phyloP scores from a whole-genome alignment of 2,329 filamentous ascomycete genomes.

The Nectriaceae sp. region DNA sequence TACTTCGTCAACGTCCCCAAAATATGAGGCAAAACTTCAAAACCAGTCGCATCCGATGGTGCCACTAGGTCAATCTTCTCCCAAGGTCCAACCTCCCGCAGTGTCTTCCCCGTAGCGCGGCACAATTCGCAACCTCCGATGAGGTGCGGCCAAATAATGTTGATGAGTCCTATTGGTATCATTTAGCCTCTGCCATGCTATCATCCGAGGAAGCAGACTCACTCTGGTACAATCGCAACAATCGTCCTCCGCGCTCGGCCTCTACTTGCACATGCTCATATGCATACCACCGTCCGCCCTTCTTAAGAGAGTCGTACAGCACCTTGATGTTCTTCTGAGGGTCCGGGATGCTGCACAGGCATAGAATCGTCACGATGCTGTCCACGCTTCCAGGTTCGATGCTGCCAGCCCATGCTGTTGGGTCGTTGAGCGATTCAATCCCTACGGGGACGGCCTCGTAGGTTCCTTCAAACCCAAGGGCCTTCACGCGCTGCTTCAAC shows the following conservation, averaged over 20 bases:
- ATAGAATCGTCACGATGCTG: constrained; percentile 62
- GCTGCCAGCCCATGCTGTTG: constrained; percentile 43
- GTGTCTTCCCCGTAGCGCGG: constrained; percentile 47
- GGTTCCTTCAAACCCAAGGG: constrained; percentile 54
- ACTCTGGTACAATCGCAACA: constrained; percentile 54
- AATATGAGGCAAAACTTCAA: constrained; percentile 48
- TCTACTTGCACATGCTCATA: constrained; percentile 59
- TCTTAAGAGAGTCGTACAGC: constrained; percentile 60
- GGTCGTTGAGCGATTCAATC: constrained; percentile 55
- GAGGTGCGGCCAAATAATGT: constrained; percentile 53
- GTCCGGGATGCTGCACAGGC: constrained; percentile 65
- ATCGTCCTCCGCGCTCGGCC: constrained; percentile 35
- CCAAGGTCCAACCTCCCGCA: constrained; percentile 55
- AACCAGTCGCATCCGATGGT: constrained; percentile 44
- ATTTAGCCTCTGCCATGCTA: background rate
- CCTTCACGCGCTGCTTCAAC: constrained; percentile 48
- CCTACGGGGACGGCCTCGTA: constrained; percentile 66
- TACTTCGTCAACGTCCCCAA: constrained; percentile 55
- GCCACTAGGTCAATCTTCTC: constrained; percentile 48
- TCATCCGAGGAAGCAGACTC: constrained; percentile 37
- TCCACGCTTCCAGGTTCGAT: constrained; percentile 56
- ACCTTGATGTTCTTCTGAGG: constrained; percentile 56
- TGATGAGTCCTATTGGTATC: constrained; percentile 45
- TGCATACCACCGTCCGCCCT: constrained; percentile 63
- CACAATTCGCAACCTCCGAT: constrained; percentile 55